These are phyloP conservation scores for Metarhizium rileyi DNA, from an alignment of 2,329 filamentous ascomycete species.

Conservation along the genomic window DNA sequence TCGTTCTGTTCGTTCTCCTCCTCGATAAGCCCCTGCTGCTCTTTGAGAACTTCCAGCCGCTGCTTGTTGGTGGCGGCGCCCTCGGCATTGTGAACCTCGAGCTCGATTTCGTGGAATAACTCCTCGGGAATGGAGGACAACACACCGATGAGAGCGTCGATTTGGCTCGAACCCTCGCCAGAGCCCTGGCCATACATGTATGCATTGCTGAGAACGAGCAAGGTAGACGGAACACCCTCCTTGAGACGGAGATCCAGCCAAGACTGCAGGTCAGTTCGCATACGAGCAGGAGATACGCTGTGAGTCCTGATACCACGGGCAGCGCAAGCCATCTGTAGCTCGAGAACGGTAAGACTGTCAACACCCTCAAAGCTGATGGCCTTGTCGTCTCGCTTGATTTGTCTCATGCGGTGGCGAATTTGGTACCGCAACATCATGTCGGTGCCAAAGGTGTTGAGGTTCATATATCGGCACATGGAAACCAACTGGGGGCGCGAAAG, in stretches of 20 bases:
- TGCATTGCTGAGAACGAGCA: constrained; percentile 91
- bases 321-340: constrained; percentile 86
- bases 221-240: constrained; percentile 90
- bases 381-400: constrained; percentile 96
- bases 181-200: constrained; percentile 93
- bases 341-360: constrained; percentile 82
- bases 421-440: constrained; percentile 98
- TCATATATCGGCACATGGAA: constrained; percentile 97
- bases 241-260: constrained; percentile 92
- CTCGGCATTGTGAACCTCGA: constrained; percentile 94
- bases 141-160: constrained; percentile 86
- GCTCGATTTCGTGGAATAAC: constrained; percentile 97
- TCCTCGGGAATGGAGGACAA: constrained; percentile 94
- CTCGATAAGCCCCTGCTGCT: constrained; percentile 95
- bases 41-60: constrained; percentile 92
- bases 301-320: constrained; percentile 88
- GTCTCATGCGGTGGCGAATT: constrained; percentile 93
- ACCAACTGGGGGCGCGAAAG: constrained; percentile 90
- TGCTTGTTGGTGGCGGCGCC: constrained; percentile 98
- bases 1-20: constrained; percentile 92
- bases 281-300: constrained; percentile 76
- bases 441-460: constrained; percentile 91
- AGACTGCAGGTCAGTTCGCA: constrained; percentile 82
- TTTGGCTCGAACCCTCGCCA: constrained; percentile 79
- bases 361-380: constrained; percentile 92